Base-by-base conservation (phyloP, 1,284 basidiomycete species). In the Rhizopogon parksii region DNA sequence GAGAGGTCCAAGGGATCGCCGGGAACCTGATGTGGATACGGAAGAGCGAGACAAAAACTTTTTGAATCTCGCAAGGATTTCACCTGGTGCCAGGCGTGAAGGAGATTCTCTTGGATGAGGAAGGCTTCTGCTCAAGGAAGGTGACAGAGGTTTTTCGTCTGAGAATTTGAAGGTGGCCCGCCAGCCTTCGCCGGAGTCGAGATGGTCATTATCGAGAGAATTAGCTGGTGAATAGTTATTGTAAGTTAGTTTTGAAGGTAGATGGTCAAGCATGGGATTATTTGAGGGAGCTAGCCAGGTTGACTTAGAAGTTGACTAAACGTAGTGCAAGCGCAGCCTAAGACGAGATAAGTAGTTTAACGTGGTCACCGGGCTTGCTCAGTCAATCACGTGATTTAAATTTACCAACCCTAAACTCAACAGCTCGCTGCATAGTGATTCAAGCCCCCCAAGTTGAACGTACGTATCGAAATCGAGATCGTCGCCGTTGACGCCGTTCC, bases 1-100 rank as follows among this genome's bases (percentile, higher is more conserved):
- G 51, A 55, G 56, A 21, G 59, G 51, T 42, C 42, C 42, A 9
- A 34, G 57, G 6, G 59, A 61, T 40, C 56, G 62, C 51, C 68
- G 66, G 34, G 56, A 53, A 47, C 55, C 60, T 37, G 67, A 55
- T 6, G 66, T 21, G 57, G 58, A 38, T 66, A 53, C 49, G 34
- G 57, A 40, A 15, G 47, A 56, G 45, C 57, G 63, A 43, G 50
- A 42, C 30, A 66, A 50, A n/a, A 57, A 21, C 15, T 37, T 57
- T 55, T 53, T 60, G 37, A 65, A 9, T 35, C 43, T 60, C 30
- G 58, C 46, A 43, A 46, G 43, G 36, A 57, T 54, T 5, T 46
- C 50, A 19, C 49, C 36, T 19, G 59, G 47, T 2, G 54, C 51
- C 27, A 51, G 15, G 30, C 43, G 51, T 9, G 51, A 48, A 12